A percentile compares a stretch with the other conserved stretches of the same genome.
phyloP scores from a whole-genome alignment of 2,329 filamentous ascomycete genomes.

The Colletotrichum scovillei region DNA sequence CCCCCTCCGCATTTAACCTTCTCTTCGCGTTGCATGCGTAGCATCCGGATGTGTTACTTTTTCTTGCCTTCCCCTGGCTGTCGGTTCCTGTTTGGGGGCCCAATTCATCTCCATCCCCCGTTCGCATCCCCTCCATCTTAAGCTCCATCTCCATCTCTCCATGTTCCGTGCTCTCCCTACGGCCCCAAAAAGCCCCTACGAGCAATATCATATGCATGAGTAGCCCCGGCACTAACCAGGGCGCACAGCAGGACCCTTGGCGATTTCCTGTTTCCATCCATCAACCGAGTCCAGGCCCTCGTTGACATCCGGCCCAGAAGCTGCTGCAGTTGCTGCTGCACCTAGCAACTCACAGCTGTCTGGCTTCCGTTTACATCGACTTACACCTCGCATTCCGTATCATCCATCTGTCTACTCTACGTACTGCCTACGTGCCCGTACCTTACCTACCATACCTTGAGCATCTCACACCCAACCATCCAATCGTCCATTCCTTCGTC shows the following conservation, averaged over 20 bases:
- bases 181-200: slow-evolving; percentile 4
- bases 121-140: slow-evolving; percentile 21
- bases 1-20: slow-evolving; percentile 14
- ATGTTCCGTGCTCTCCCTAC: slow-evolving; percentile 25
- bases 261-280: slow-evolving; percentile 18
- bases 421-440: too few species aligned
- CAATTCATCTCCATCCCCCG: slow-evolving; percentile 25
- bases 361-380: slow-evolving; percentile 11
- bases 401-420: not conserved
- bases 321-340: not conserved
- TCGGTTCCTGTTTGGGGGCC: slow-evolving; percentile 26
- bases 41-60: not conserved
- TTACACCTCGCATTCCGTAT: not conserved
- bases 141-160: slow-evolving; percentile 17
- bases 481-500: not conserved
- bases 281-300: slow-evolving; percentile 21
- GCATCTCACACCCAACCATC: not conserved
- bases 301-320: slow-evolving; percentile 22
- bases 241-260: slow-evolving; percentile 32
- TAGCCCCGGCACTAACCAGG: slow-evolving; percentile 31
- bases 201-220: slow-evolving; percentile 28
- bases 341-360: not conserved
- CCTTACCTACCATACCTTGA: not conserved
- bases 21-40: slow-evolving; percentile 3
- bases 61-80: slow-evolving; percentile 3